Percentiles rank a stretch among this genome's conserved stretches.
Evolutionary conservation across 352 stramenopile genomes (phyloP).

Genomic region (Phytopythium delawarense): DNA sequence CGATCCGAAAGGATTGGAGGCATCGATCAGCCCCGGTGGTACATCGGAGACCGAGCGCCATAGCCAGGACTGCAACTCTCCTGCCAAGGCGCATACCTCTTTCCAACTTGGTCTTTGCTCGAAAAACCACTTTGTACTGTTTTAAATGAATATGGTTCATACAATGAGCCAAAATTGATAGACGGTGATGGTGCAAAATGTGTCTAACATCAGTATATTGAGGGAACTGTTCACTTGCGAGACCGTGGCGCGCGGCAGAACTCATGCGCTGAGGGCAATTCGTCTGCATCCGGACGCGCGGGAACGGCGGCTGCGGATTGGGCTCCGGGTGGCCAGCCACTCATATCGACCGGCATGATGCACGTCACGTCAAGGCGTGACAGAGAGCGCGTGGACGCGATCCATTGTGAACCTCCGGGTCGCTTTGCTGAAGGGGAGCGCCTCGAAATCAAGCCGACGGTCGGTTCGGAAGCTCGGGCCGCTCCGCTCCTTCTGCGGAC

Average conservation of each 20-base stretch:
- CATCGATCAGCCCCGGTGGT: background rate
- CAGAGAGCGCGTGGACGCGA: background rate
- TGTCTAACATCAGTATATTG: background rate
- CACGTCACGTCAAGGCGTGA: constrained; percentile 1
- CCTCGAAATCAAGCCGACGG: too few relatives aligned
- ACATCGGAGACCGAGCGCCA: background rate
- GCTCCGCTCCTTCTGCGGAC: too few relatives aligned
- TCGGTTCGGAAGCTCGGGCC: too few relatives aligned
- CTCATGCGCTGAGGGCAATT: background rate
- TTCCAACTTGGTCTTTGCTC: too few relatives aligned
- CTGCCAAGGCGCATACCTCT: background rate
- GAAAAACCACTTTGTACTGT: too few relatives aligned
- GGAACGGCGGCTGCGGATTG: too few relatives aligned
- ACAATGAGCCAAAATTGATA: too few relatives aligned
- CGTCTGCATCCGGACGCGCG: background rate
- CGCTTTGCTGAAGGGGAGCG: too few relatives aligned
- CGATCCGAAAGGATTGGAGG: constrained; percentile 1
- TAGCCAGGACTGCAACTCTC: background rate
- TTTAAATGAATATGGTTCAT: too few relatives aligned
- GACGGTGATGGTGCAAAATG: too few relatives aligned
- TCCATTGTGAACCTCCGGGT: too few relatives aligned
- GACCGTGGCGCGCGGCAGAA: background rate
- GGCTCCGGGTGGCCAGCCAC: background rate
- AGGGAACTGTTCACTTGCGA: background rate
- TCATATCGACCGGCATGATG: background rate